Evolutionary conservation across 2,329 filamentous ascomycete genomes (phyloP), one percentile per base, ranked within the genome.

Genomic region (Aureobasidium sp.): DNA sequence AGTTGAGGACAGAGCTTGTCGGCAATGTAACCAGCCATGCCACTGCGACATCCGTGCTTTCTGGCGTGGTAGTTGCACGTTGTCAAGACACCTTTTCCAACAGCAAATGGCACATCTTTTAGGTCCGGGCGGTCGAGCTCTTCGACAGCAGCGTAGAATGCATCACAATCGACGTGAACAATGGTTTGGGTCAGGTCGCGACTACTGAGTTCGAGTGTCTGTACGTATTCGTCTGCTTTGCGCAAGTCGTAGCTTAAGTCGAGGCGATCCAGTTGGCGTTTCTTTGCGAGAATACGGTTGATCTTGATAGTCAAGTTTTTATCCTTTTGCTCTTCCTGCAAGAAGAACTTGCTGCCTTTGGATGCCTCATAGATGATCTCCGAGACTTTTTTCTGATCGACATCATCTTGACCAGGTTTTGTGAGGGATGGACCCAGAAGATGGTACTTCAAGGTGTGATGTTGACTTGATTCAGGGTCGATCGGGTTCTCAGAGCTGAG

Each of bases 351-450:
- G 71, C 94, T 97, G 55, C 96, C 96, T 76, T 97, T 98, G 20
- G 94, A 98, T 15, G 95, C 94, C 77, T 97, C 94, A 81, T 98
- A 98, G 67, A 99, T 99, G 71, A 98, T 91, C 72, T 98, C 95
- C 3, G 95, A 97, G 58, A 99, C 94, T 82, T 96, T 97, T 69
- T 87, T 87, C 80, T 98, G 96, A 73, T 99, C 94, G n/a, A 98
- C 95, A 20, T 88, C 85, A 74, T 97, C 94, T 77, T 98, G 95
- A 2, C 96, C 96, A 36, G 95, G 93, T 78, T 99, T 99, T 27
- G 94, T 95, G 62, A 98, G 82, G 8, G 95, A 98, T 0, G 95
- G 95, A 0, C 96, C 96, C 0, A 98, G 85, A 0, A 98, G 87
- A 65, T 92, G 91, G 78, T 98, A 97, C 75, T 97, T 98, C 65